Conservation (phyloP, 2,329 filamentous ascomycete species). For the Penicillium sp. region DNA sequence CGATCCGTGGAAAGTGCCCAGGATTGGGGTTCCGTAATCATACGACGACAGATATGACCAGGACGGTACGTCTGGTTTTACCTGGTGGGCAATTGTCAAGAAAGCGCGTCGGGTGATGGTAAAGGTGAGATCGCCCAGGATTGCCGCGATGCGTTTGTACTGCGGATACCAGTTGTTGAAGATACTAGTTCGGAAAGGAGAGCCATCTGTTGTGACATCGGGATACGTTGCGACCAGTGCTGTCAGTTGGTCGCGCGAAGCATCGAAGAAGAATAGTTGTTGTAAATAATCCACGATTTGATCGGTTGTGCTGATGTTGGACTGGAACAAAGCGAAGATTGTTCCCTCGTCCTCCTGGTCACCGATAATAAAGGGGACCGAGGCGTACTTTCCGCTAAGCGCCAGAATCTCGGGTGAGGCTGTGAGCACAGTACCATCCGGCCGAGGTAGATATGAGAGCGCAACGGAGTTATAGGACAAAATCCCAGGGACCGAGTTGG, state of each 20-base stretch:
- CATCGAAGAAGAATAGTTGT: constrained; percentile 60
- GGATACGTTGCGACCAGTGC: constrained; percentile 65
- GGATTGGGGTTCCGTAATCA: constrained; percentile 67
- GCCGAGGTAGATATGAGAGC: constrained; percentile 72
- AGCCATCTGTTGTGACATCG: constrained; percentile 58
- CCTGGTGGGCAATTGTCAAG: constrained; percentile 50
- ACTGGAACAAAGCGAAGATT: constrained; percentile 69
- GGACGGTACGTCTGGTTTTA: constrained; percentile 60
- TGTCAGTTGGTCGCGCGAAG: constrained; percentile 54
- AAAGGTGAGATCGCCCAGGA: constrained; percentile 75
- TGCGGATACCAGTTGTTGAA: constrained; percentile 74
- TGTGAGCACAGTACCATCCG: constrained; percentile 65
- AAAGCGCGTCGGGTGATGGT: constrained; percentile 69
- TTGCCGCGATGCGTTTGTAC: constrained; percentile 74
- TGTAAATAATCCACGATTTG: constrained; percentile 64
- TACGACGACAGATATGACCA: constrained; percentile 80
- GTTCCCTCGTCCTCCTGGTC: constrained; percentile 82
- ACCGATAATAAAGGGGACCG: constrained; percentile 67
- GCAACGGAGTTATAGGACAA: constrained; percentile 68
- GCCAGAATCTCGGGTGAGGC: constrained; percentile 64
- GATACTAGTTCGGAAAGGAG: constrained; percentile 69
- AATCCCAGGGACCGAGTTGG: constrained; percentile 69
- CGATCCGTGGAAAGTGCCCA: constrained; percentile 74
- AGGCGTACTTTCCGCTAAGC: constrained; percentile 55
- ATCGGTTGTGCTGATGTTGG: constrained; percentile 64